Evolutionary conservation across 257 asterid genomes (phyloP), one percentile per base, ranked within the genome.

Genomic region (Solanum virginianum): DNA sequence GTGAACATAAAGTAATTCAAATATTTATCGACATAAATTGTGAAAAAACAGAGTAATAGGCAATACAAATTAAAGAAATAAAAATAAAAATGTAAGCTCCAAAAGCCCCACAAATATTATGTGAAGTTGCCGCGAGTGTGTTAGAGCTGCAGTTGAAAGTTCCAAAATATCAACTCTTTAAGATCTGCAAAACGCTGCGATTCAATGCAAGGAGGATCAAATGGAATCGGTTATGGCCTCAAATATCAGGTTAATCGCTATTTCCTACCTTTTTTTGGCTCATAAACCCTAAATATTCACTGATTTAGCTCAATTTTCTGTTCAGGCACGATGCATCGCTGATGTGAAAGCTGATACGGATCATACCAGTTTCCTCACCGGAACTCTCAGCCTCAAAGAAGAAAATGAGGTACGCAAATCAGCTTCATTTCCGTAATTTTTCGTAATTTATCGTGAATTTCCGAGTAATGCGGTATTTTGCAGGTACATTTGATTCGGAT

Each of bases 261-360:
- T 15, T n/a, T 18, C 5, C 47, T 12, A 13, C 14, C 16, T 17
- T 32, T 68, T 20, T 32, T 18, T 68, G 36, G 7, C 51, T 10
- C 41, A 20, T 75, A 83, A 36, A 22, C 77, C 68, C 80, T 69
- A 57, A 69, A 29, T 82, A 80, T 85, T 59, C 80, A 80, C 59
- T 80, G 36, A 22, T 24, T 72, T 65, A 60, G 63, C 47, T 26
- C 66, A 51, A 86, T 55, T 88, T 80, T 55, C 85, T 74, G 70
- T 22, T 51, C 85, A 97, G 99, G 99, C 98, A 51, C 91, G 98
- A 86, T 95, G 99, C 93, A 97, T 97, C 90, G 90, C 98, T 70
- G 98, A 94, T 84, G 98, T 95, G 83, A 95, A 97, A 89, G 99
- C 99, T 32, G 97, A 97, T 87, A 91, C 97, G 51, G 99, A 97